Evolutionary conservation across 495 filamentous ascomycete species (phyloP), one percentile per base, ranked within the genome.

Genomic region (Choiromyces venosus): DNA sequence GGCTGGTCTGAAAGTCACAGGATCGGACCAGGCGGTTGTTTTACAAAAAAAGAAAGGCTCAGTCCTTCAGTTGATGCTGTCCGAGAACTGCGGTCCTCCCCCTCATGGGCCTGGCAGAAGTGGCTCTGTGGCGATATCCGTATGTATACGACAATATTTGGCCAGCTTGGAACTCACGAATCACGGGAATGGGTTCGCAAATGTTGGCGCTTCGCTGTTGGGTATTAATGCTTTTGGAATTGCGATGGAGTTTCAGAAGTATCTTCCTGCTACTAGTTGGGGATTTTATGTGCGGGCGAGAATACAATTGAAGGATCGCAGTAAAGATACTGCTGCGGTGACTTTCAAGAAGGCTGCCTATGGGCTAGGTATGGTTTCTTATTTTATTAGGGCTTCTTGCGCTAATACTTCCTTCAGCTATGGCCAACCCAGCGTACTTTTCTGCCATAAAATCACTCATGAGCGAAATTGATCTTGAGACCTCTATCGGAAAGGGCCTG

Each of bases 231-330:
- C 79, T n/a, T 70, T 68, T 10, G 76, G 73, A n/a, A 52, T 94
- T 5, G 93, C 93, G 16, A 84, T 87, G 71, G 91, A 95, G 78
- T 92, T 97, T 76, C 84, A 86, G 68, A 88, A 87, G 10, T 95
- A 92, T 81, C 83, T 89, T 83, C 79, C 88, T 79, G 82, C 85
- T 71, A 89, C 86, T 0, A 80, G 85, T 38, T 98, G 95, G 88
- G 88, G 92, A 7, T 90, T 87, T 0, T 99, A 99, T 82, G 85
- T 97, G 19, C 92, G 92, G 81, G 94, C 91, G 18, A 91, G 96
- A 42, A 85, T 95, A 65, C 87, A 89, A 79, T 85, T 97, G 25
- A 87, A 89, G 19, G 88, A 88, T 78, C 67, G 74, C 19, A 61
- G 71, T 44, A 64, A 71, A 78, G 87, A 88, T 46, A 86, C 87